Evolutionary conservation across 495 filamentous ascomycete genomes (phyloP), one percentile per base, ranked within the genome.

Genomic region (Lepidopterella palustris): DNA sequence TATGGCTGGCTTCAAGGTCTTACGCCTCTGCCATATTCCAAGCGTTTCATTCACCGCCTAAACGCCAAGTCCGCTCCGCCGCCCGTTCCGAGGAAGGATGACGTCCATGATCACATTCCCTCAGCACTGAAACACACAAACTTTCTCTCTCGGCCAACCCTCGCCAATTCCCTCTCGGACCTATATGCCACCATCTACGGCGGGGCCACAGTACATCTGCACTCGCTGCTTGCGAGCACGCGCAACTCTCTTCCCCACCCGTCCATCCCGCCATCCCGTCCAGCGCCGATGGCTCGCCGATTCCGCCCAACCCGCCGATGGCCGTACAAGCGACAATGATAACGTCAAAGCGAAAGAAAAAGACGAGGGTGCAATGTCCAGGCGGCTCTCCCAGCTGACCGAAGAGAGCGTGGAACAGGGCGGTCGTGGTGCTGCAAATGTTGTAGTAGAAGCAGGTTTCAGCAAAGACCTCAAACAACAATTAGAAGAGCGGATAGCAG

Each of bases 381-480:
- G 86, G 31, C 82, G 89, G 24, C 78, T 96, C 26, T 76, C 83
- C 42, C 79, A 89, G 69, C 88, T 93, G 70, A 92, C 87, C 27
- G 90, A 95, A 70, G 86, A 93, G 53, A 80, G 79, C 5, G 74
- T 96, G 24, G 75, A 90, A 25, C 82, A 81, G 58, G 88, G 86
- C 18, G 86, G 88, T 23, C 80, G 81, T 59, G 82, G 85, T 42
- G 86, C 88, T 35, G 79, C 75, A 45, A 86, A 85, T 66, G 88
- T 87, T n/a, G 78, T 96, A 13, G 78, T 87, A 66, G 87, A 95
- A 56, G 89, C 88, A 48, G 89, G 88, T 27, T 96, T 98, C 76
- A 87, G 85, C 55, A 87, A 91, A 18, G 90, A 96, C 58, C 74
- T 97, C 60, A 95, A 90, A 68, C 74, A 74, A 60, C 73, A 82